phyloP scores from a whole-genome alignment of 2,329 filamentous ascomycete genomes.

The Periconia sp. region DNA sequence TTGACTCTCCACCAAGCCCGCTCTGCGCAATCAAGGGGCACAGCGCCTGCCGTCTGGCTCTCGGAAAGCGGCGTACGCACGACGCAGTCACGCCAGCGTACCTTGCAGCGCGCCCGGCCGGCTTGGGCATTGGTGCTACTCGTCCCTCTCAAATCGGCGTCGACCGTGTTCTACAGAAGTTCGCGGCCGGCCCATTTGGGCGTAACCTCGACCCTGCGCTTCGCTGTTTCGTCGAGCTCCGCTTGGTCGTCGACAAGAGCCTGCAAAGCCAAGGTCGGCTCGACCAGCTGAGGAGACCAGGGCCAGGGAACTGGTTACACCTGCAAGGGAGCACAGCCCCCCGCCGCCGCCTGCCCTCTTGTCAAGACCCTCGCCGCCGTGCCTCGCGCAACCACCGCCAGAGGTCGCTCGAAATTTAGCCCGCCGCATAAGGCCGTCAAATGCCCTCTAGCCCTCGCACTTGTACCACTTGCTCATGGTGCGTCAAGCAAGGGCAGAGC shows the following conservation, averaged over 20 bases:
- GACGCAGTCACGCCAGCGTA: slow-evolving; percentile 23
- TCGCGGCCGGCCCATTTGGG: slow-evolving; percentile 26
- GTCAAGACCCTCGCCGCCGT: slow-evolving; percentile 17
- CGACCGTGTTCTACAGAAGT: slow-evolving; percentile 29
- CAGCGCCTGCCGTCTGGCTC: slow-evolving; percentile 35
- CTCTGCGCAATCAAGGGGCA: slow-evolving; percentile 39
- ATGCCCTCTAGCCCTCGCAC: too few species aligned
- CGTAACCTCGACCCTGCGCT: slow-evolving; percentile 23
- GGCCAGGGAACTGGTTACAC: slow-evolving; percentile 24
- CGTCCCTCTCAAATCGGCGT: slow-evolving; percentile 31
- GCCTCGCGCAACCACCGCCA: slow-evolving; percentile 13
- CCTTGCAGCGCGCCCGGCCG: slow-evolving; percentile 41
- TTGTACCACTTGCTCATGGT: too few species aligned
- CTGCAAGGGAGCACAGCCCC: slow-evolving; percentile 26
- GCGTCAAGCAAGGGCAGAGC: too few species aligned
- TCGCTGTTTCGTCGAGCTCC: slow-evolving; percentile 11
- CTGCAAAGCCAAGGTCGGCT: slow-evolving; percentile 15
- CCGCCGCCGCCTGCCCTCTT: slow-evolving; percentile 7
- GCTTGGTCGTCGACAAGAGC: slow-evolving; percentile 8
- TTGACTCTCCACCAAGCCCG: slow-evolving; percentile 22
- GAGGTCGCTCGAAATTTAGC: slow-evolving; percentile 11
- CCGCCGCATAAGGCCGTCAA: too few species aligned
- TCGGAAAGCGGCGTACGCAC: slow-evolving; percentile 29
- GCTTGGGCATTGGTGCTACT: slow-evolving; percentile 34
- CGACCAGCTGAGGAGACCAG: slow-evolving; percentile 15